Base-by-base conservation (phyloP, 2,329 filamentous ascomycete species). In the Talaromyces marneffei region DNA sequence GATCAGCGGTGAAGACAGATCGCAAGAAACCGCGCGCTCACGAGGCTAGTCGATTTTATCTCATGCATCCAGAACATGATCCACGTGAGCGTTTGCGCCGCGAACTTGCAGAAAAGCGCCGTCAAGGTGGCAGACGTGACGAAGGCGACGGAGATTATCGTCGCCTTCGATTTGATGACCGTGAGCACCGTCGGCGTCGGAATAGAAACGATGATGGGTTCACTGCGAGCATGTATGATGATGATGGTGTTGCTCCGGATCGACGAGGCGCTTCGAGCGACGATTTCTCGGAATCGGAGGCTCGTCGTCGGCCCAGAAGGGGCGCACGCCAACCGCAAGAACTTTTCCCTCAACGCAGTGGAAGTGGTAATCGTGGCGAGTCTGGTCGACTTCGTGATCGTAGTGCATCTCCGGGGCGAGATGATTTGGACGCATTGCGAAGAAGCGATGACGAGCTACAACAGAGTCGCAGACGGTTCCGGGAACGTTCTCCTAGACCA, bases 21-120 rank as follows among this genome's bases (percentile, higher is more conserved):
- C 88, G 83, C 71, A 99, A 99, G 76, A 84, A 86, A 68, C 84
- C 80, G 46, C 88, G 90, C 42, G 93, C 94, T 1, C 85, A 91
- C 10, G 83, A 88, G 56, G 84, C 89, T 64, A 97, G 93, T 75
- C 85, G 91, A 12, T 97, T 95, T 78, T 99, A 99, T 72, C 85
- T 97, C 37, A 83, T 94, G 69, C 90, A 97, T 68, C 93, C 93
- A 1, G 90, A 96, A 68, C 86, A 92, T 71, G 92, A 96, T 69
- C 91, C 89, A 2, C 87, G 87, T 66, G 91, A 90, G 76, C 84
- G 85, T 57, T 79, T 86, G 64, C 83, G 87, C 62, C 81, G 80
- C 62, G 80, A 83, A 56, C 73, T 78, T 39, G 69, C 74, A 4
- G 81, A 84, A 42, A 74, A 78, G 61, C 73, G 78, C 46, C 72